These are phyloP conservation scores for Cryptococcus hybrid DNA, from an alignment of 1,284 basidiomycete genomes.

Conservation along the genomic window DNA sequence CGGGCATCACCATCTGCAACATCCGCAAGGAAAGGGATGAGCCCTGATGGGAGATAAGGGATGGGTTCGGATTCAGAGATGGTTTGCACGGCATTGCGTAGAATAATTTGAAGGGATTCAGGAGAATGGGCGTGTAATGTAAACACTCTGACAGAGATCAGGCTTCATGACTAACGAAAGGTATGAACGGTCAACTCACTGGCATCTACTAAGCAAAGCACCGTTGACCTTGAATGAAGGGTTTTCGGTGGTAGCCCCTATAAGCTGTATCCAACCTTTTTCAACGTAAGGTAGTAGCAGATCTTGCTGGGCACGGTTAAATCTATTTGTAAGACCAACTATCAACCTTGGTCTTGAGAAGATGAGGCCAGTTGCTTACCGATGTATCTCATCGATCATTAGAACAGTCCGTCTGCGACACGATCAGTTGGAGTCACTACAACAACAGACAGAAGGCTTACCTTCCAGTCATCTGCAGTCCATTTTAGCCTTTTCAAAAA, in stretches of 20 bases:
- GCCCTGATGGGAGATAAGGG: constrained; percentile 50
- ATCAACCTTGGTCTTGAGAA: not conserved
- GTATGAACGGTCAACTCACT: constrained; percentile 53
- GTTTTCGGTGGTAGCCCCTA: constrained; percentile 91
- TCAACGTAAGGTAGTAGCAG: constrained; percentile 78
- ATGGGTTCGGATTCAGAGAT: constrained; percentile 36
- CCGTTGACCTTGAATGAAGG: constrained; percentile 81
- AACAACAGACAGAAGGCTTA: constrained; percentile 23
- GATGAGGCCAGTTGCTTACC: constrained; percentile 45
- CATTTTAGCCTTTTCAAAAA: constrained; percentile 78
- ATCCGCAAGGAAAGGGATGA: constrained; percentile 54
- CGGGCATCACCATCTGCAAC: constrained; percentile 55
- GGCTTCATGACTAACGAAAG: not conserved
- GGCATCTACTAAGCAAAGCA: constrained; percentile 75
- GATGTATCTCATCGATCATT: constrained; percentile 75
- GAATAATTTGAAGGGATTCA: constrained; percentile 38
- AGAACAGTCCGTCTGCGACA: constrained; percentile 34
- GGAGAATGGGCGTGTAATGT: constrained; percentile 41
- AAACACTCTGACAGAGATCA: constrained; percentile 33
- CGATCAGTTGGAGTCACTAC: not conserved
- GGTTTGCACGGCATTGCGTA: constrained; percentile 36
- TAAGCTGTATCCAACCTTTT: constrained; percentile 72
- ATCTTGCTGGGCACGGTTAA: constrained; percentile 81
- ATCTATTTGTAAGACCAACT: constrained; percentile 22
- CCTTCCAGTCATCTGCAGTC: constrained; percentile 68